Base-by-base conservation (phyloP, 768 basidiomycete species). In the Clitopilus hobsonii region DNA sequence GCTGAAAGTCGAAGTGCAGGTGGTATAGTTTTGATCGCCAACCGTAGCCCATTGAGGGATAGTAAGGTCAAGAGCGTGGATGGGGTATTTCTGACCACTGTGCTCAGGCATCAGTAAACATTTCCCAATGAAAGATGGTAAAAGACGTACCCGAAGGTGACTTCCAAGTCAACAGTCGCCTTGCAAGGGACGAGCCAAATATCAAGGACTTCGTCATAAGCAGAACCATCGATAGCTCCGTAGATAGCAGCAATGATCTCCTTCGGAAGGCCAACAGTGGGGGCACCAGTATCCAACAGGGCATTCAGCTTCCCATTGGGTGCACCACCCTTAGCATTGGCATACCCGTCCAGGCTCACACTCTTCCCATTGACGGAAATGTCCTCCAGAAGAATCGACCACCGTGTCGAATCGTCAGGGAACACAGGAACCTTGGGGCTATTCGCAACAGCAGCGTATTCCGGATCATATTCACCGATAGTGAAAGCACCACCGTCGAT, bases 61-160 rank as follows among this genome's bases (percentile, higher is more conserved):
- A 20, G 66, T 71, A 28, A 80, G 53, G 51, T 80, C 78, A 36
- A 80, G 66, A 20, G 78, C 77, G 52, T 80, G 75, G 49, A 80
- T 67, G 11, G 75, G 62, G 53, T 69, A 75, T 11, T 61, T 41
- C 49, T 67, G 61, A 27, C 63, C 67, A 7, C 75, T 73, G 49
- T 7, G 30, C 25, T 16, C 14, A 24, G 56, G 52, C 45, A 11
- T 8, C 8, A 3, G 5, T 25, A n/a, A n/a, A n/a, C n/a, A n/a
- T n/a, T n/a, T n/a, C n/a, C n/a, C n/a, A n/a, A n/a, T 50, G 58
- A 64, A 50, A 57, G 57, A 20, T 56, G 62, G 66, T 1, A 11
- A 49, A 54, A 7, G 26, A 65, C 70, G 38, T 63, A 74, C 69
- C 70, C 73, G 58, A 81, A 76, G 6, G 55, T 56, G 52, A 81